A percentile compares a stretch with the other conserved stretches of the same genome.
These are phyloP conservation scores for Cryphonectria nitschkei DNA, from an alignment of 2,329 filamentous ascomycete species.

Conservation along the genomic window DNA sequence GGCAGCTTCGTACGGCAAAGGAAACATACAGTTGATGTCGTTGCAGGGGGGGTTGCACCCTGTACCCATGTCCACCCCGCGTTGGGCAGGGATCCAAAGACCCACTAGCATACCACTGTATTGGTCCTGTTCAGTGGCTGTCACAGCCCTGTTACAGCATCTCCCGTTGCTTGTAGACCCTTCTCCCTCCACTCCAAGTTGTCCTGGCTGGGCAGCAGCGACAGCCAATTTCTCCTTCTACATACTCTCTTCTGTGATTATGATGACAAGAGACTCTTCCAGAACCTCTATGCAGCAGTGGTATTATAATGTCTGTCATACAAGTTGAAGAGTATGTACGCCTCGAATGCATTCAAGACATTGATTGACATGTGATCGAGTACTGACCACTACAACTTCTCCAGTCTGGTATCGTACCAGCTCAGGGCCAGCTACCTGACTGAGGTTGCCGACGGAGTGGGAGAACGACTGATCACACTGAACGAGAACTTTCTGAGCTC, in stretches of 20 bases:
- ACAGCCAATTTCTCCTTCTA: background rate
- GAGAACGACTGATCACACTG: slow-evolving; percentile 80
- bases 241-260: background rate
- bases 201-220: slow-evolving; percentile 12
- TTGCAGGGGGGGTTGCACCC: background rate
- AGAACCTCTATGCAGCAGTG: background rate
- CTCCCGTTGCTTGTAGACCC: background rate
- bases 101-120: background rate
- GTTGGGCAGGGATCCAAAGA: background rate
- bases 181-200: background rate
- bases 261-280: background rate
- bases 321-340: slow-evolving; percentile 47
- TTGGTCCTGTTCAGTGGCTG: background rate
- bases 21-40: background rate
- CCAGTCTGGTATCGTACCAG: slow-evolving; percentile 79
- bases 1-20: slow-evolving; percentile 2
- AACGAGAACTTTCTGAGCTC: slow-evolving; percentile 81
- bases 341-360: background rate
- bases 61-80: slow-evolving; percentile 7
- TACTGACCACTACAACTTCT: background rate
- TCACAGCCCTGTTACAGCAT: slow-evolving; percentile 1
- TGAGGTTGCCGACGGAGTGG: slow-evolving; percentile 80
- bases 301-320: slow-evolving; percentile 47
- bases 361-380: background rate
- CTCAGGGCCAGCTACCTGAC: slow-evolving; percentile 79